These are phyloP conservation scores for Jacaranda mimosifolia DNA, from an alignment of 257 asterid species.

Conservation along the genomic window DNA sequence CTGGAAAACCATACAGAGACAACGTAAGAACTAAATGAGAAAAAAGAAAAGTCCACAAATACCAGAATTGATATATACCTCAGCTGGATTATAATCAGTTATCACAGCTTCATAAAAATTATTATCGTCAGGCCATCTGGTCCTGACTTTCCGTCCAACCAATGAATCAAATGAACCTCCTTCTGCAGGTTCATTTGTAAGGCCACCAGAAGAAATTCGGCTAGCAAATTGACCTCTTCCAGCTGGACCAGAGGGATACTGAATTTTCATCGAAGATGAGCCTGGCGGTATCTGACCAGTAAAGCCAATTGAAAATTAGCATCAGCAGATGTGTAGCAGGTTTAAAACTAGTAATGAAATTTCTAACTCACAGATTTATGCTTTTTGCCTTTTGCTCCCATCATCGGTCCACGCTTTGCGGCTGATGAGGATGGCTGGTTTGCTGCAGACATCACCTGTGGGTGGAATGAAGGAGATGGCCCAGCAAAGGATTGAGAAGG, in stretches of 20 bases:
- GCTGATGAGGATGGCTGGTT: constrained; percentile 76
- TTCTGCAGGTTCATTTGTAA: constrained; percentile 51
- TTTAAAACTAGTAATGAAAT: constrained; percentile 1
- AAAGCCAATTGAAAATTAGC: constrained; percentile 23
- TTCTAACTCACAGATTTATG: constrained; percentile 62
- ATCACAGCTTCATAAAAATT: constrained; percentile 78
- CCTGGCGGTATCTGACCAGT: constrained; percentile 63
- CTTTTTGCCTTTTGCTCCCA: constrained; percentile 65
- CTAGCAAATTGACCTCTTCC: constrained; percentile 82
- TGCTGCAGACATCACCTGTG: constrained; percentile 49
- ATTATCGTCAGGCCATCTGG: constrained; percentile 93
- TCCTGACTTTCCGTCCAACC: constrained; percentile 69
- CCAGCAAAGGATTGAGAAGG: constrained; percentile 66
- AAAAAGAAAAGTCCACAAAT: constrained; percentile 29
- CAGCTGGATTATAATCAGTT: constrained; percentile 59
- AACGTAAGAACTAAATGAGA: constrained; percentile 29
- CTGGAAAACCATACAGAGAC: constrained; percentile 48
- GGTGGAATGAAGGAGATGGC: constrained; percentile 57
- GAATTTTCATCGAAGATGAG: constrained; percentile 69
- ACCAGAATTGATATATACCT: constrained; percentile 50
- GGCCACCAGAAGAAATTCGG: constrained; percentile 59
- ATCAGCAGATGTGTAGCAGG: constrained; percentile 19
- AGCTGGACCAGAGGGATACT: constrained; percentile 65
- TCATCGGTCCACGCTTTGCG: constrained; percentile 66
- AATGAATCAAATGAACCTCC: constrained; percentile 62